Evolutionary conservation across 805 yeast species (phyloP), one percentile per base, ranked within the genome.

Genomic region (Saturnispora gosingensis): DNA sequence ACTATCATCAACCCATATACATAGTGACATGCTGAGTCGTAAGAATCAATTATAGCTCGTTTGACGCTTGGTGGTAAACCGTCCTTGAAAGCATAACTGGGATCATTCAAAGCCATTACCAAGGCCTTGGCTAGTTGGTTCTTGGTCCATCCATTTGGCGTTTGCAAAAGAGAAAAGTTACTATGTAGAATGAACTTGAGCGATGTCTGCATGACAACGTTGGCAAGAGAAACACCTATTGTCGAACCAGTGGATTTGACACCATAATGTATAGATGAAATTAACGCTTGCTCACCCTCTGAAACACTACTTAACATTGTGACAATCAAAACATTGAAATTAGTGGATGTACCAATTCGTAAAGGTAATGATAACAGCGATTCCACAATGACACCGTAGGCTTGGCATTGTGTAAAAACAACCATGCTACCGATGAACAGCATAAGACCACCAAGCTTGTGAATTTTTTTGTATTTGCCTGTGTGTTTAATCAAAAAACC

Each of bases 261-360:
- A 7, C 78, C 88, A 64, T 89, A 89, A 61, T 87, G 95, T 52
- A 89, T 85, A 0, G 95, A 85, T 0, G 96, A 88, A 2, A 90
- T 83, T 16, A 88, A 76, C 1, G 96, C 95, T 65, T 87, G 95
- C 61, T 73, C 77, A 50, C 75, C 73, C 22, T 71, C 66, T 13
- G 83, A 81, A 3, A 83, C 91, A 1, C 91, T 78, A 0, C 93
- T 82, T 48, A 87, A 83, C 65, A 87, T 72, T 0, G 93, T 83
- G 28, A 86, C 67, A 46, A 87, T 69, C 0, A 89, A 80, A 2
- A 85, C 78, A 0, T 93, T 85, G 54, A 87, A 71, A 63, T 80
- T 72, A 3, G 78, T 69, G 1, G 91, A 78, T 58, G 83, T 81
- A 0, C 85, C 85, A 27, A 79, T 67, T 6, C 91, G 88, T 7